Evolutionary conservation across 495 filamentous ascomycete genomes (phyloP).

Genomic region (Penicillium roqueforti): DNA sequence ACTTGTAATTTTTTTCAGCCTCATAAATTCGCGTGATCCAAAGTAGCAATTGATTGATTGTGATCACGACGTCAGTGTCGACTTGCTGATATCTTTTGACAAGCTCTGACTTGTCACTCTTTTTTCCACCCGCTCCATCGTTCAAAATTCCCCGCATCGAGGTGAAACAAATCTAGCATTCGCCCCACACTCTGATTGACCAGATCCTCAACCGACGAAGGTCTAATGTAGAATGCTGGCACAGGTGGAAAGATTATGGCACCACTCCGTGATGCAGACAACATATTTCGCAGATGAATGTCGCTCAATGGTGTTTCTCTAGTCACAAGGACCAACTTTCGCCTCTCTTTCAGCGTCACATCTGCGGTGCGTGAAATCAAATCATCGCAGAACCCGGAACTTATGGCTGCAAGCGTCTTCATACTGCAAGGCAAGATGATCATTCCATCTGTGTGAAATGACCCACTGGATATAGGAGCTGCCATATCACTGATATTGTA

Average conservation of each 20-base stretch:
- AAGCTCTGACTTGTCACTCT: background rate
- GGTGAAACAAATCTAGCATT: conserved; percentile 44
- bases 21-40: no score
- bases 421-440: conserved; percentile 41
- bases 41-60: no score
- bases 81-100: no score
- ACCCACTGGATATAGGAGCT: conserved; percentile 34
- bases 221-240: conserved; percentile 39
- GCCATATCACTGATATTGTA: conserved; percentile 35
- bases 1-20: no score
- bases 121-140: conserved; percentile 30
- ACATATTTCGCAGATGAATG: conserved; percentile 47
- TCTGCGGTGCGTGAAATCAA: conserved; percentile 45
- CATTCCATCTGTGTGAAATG: conserved; percentile 38
- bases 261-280: conserved; percentile 31
- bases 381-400: conserved; percentile 32
- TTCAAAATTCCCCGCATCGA: conserved; percentile 40
- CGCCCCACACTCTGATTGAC: conserved; percentile 41
- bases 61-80: no score
- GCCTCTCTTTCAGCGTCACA: conserved; percentile 45
- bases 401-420: conserved; percentile 36
- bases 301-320: conserved; percentile 44
- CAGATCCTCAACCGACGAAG: conserved; percentile 34
- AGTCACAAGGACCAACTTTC: conserved; percentile 37
- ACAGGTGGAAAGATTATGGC: conserved; percentile 43